phyloP scores from a whole-genome alignment of 1,139 yeast genomes.

The Sugiyamaella neomexicana region DNA sequence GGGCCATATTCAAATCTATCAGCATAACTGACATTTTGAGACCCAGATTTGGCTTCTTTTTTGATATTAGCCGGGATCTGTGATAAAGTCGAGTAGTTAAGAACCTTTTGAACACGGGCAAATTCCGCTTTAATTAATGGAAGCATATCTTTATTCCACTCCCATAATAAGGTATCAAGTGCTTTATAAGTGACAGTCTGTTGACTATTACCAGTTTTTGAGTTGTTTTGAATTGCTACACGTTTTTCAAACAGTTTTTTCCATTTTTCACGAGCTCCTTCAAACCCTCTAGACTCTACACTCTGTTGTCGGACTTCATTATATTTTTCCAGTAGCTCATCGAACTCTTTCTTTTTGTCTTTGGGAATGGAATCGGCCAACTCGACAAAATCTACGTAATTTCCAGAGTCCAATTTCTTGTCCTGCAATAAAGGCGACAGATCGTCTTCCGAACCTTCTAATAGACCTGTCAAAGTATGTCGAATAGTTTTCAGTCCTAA shows the following conservation, averaged over 20 bases:
- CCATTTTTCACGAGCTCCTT: constrained; percentile 57
- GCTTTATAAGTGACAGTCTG: constrained; percentile 20
- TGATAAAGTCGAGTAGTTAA: constrained; percentile 26
- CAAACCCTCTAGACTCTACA: constrained; percentile 64
- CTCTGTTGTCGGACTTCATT: constrained; percentile 70
- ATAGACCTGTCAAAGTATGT: constrained; percentile 70
- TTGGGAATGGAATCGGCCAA: constrained; percentile 37
- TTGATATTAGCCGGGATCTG: constrained; percentile 24
- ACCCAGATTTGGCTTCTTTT: constrained; percentile 20
- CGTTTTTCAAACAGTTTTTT: constrained; percentile 58
- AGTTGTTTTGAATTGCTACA: constrained; percentile 39
- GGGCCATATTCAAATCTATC: constrained; percentile 77
- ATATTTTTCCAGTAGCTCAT: constrained; percentile 60
- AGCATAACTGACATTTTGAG: constrained; percentile 36
- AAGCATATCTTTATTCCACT: constrained; percentile 60
- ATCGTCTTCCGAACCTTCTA: constrained; percentile 28
- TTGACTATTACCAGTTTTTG: constrained; percentile 15
- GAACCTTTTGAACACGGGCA: constrained; percentile 31
- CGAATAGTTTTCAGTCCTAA: constrained; percentile 79
- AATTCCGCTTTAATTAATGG: constrained; percentile 52
- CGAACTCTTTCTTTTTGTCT: constrained; percentile 54
- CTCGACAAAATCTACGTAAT: constrained; percentile 37
- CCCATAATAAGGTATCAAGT: constrained; percentile 68
- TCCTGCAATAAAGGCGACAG: constrained; percentile 37
- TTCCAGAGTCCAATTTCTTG: constrained; percentile 42